Conservation (phyloP, 306 rosid species). For the Cyclanthera cordifolia region DNA sequence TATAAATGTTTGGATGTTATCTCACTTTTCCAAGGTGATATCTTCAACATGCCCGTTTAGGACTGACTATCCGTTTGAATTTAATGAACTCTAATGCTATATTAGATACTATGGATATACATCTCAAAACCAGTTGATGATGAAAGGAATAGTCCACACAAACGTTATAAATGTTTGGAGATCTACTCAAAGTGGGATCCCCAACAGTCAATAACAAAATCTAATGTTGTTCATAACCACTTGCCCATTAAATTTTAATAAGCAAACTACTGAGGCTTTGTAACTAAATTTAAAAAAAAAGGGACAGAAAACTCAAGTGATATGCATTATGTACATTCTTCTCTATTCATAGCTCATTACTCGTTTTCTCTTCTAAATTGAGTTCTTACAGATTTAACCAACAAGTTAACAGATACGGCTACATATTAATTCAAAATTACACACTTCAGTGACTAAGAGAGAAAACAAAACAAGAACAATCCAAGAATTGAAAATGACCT, state of each 20-base stretch:
- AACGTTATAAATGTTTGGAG: no score
- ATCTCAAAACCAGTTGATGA: no score
- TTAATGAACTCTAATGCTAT: no score
- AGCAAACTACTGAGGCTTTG: background rate
- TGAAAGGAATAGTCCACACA: no score
- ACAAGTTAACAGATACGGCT: background rate
- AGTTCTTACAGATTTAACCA: background rate
- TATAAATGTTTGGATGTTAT: no score
- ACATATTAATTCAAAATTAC: background rate
- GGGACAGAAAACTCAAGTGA: background rate
- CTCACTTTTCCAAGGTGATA: no score
- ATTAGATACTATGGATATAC: no score
- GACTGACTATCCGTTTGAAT: no score
- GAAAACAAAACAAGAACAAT: background rate
- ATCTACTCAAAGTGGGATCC: no score
- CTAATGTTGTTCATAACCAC: background rate
- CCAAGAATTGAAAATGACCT: conserved; percentile 32
- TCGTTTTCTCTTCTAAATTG: background rate
- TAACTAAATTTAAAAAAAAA: background rate
- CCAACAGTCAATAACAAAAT: no score
- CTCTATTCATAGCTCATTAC: background rate
- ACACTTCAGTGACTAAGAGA: background rate
- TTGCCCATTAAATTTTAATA: background rate
- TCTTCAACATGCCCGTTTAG: no score
- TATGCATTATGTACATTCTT: background rate